Evolutionary conservation across 2,329 filamentous ascomycete genomes (phyloP).

Genomic region (Cercospora sp.): DNA sequence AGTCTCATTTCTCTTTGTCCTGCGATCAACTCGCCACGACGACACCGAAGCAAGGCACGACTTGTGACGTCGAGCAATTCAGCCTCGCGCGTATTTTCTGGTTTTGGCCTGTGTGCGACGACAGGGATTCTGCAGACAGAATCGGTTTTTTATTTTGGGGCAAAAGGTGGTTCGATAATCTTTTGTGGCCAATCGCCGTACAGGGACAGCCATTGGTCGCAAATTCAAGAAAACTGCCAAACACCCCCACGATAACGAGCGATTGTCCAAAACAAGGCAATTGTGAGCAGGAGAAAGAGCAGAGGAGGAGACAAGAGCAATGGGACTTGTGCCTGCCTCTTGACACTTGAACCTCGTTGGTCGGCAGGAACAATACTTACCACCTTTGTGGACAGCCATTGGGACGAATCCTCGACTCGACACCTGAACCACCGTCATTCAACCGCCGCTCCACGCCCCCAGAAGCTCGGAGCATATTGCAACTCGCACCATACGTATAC

Average conservation of each 20-base stretch:
- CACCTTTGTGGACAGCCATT: not conserved
- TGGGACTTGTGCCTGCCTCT: slow-evolving; percentile 27
- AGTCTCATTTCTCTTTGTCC: not conserved
- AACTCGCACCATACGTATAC: not conserved
- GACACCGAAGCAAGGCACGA: not conserved
- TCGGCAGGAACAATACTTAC: slow-evolving; percentile 2
- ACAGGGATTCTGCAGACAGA: not conserved
- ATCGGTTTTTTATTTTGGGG: not conserved
- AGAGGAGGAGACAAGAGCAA: not conserved
- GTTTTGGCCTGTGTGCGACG: not conserved
- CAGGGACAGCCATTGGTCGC: not conserved
- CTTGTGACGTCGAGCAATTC: not conserved
- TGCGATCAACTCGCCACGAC: not conserved
- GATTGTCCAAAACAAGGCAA: not conserved
- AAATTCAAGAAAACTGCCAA: not conserved
- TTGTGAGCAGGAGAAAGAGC: not conserved
- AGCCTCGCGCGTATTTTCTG: not conserved
- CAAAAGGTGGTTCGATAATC: slow-evolving; percentile 11
- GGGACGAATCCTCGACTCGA: not conserved
- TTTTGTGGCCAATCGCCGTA: not conserved
- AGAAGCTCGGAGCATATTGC: not conserved
- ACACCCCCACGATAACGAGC: not conserved
- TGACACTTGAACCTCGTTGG: not conserved
- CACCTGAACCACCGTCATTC: not conserved
- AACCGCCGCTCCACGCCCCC: not conserved